These are phyloP conservation scores for Leishmania turanica DNA, from an alignment of 208 protist genomes.

Conservation along the genomic window DNA sequence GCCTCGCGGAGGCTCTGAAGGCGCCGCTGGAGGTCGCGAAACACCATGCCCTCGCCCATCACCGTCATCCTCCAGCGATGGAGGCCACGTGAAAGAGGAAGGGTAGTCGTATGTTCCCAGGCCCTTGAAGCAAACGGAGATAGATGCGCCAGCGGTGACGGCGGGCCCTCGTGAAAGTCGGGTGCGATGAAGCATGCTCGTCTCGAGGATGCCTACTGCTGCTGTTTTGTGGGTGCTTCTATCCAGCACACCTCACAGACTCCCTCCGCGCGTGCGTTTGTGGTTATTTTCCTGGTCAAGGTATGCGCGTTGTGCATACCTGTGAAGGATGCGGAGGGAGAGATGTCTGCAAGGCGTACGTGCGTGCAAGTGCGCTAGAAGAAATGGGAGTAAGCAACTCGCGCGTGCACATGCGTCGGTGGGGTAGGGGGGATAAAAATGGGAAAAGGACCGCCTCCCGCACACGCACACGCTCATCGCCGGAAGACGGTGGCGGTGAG, in stretches of 20 bases:
- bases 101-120: constrained; percentile 29
- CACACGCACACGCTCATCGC: background rate
- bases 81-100: constrained; percentile 27
- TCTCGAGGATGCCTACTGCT: background rate
- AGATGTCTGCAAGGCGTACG: background rate
- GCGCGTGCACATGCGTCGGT: background rate
- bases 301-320: background rate
- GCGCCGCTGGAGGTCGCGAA: constrained; percentile 43
- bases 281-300: background rate
- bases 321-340: background rate
- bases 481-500: background rate
- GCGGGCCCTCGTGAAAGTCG: background rate
- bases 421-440: background rate
- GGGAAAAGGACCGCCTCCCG: background rate
- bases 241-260: background rate
- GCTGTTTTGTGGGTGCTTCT: background rate
- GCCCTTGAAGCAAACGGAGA: constrained; percentile 25
- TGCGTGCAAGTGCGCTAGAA: background rate
- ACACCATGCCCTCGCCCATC: constrained; percentile 20
- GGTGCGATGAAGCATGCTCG: constrained; percentile 1
- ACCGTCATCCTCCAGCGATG: constrained; percentile 3
- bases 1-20: background rate
- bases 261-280: background rate
- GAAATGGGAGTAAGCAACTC: background rate
- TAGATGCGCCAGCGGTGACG: background rate